phyloP scores from a whole-genome alignment of 441 rosid species.

The Aleurites moluccanus region DNA sequence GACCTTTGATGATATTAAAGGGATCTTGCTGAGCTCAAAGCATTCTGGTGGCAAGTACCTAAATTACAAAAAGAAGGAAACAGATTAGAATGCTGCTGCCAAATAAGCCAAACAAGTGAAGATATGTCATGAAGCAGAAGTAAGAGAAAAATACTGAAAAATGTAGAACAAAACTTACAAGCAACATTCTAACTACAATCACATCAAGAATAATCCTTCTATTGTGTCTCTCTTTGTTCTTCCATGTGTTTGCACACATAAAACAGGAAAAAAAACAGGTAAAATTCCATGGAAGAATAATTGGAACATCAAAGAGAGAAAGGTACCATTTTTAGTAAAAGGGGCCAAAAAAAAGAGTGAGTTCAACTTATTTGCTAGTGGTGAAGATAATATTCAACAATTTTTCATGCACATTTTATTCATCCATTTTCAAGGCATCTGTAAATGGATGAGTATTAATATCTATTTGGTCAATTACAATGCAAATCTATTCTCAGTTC shows the following conservation, averaged over 20 bases:
- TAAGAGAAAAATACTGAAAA: neutral
- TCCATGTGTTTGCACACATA: neutral
- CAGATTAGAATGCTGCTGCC: neutral
- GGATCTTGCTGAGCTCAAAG: constrained; percentile 89
- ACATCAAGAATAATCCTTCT: neutral
- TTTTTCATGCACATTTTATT: neutral
- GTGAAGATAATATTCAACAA: neutral
- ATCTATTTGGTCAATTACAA: neutral
- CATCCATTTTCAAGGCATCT: neutral
- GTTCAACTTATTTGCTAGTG: neutral
- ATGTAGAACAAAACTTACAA: neutral
- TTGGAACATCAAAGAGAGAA: neutral
- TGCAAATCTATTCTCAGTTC: neutral
- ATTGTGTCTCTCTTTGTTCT: neutral
- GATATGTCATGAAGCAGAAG: neutral
- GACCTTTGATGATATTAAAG: constrained; percentile 96
- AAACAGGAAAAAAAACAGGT: neutral
- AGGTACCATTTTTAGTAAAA: neutral
- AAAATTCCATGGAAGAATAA: neutral
- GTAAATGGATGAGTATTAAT: neutral
- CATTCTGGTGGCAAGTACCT: constrained; percentile 99
- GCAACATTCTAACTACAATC: neutral
- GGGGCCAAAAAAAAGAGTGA: neutral
- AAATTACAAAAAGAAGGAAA: constrained; percentile 15
- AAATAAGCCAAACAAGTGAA: neutral